These are phyloP conservation scores for Rachicladosporium sp. DNA, from an alignment of 2,329 filamentous ascomycete species.

Conservation along the genomic window DNA sequence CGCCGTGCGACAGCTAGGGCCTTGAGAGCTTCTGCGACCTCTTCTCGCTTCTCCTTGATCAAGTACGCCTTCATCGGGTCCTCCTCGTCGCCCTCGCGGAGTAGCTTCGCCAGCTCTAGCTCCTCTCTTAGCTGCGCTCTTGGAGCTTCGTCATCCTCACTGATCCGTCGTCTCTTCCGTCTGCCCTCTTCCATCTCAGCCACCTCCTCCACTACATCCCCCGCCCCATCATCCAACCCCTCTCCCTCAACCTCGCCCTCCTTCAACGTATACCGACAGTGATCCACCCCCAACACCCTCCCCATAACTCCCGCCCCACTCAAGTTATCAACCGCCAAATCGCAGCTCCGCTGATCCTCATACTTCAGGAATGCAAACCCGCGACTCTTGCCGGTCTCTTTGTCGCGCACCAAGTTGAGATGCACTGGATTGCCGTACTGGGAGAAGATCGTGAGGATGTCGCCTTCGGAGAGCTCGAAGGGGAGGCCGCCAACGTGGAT, in stretches of 20 bases:
- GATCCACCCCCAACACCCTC: constrained; percentile 73
- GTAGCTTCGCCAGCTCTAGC: constrained; percentile 60
- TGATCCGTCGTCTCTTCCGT: constrained; percentile 31
- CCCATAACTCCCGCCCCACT: constrained; percentile 76
- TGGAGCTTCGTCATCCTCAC: constrained; percentile 29
- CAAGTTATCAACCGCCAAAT: constrained; percentile 91
- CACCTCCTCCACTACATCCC: constrained; percentile 41
- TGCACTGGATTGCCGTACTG: constrained; percentile 93
- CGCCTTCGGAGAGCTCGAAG: constrained; percentile 86
- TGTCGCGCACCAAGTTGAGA: constrained; percentile 83
- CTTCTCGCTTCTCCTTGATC: constrained; percentile 81
- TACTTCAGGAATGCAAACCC: constrained; percentile 97
- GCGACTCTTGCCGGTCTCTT: constrained; percentile 87
- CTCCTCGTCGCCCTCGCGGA: constrained; percentile 69
- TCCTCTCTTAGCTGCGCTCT: constrained; percentile 69
- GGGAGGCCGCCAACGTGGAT: constrained; percentile 91
- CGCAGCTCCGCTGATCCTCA: constrained; percentile 91
- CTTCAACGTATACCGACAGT: constrained; percentile 78
- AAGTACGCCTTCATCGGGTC: constrained; percentile 94
- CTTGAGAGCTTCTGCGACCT: constrained; percentile 60
- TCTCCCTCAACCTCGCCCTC: constrained; percentile 47
- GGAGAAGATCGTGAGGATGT: constrained; percentile 91
- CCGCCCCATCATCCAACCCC: constrained; percentile 28
- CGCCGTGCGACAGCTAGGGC: constrained; percentile 38
- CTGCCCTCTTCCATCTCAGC: constrained; percentile 31